Conservation (phyloP, 208 protist species). For the Crithidia mellificae region DNA sequence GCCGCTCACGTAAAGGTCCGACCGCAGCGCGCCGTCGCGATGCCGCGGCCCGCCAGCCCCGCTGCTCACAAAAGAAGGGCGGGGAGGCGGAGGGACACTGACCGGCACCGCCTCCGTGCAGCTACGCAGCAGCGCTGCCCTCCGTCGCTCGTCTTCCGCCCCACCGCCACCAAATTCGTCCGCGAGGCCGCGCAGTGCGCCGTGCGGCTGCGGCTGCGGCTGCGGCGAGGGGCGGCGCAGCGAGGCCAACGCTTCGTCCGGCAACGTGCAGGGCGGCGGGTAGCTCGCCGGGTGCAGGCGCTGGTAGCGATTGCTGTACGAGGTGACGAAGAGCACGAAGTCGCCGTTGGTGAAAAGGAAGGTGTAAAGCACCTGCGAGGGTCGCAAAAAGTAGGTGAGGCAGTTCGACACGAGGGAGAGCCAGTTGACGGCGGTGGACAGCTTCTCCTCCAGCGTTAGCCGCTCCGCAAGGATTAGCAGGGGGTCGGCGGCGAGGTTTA, state of each 20-base stretch:
- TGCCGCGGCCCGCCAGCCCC: not conserved
- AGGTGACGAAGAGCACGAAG: slow-evolving; percentile 42
- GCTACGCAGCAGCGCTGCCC: not conserved
- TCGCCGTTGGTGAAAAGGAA: slow-evolving; percentile 56
- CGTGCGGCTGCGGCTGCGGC: not conserved
- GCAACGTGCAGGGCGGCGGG: not conserved
- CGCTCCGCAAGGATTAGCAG: slow-evolving; percentile 33
- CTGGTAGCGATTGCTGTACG: slow-evolving; percentile 24
- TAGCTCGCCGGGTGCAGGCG: not conserved
- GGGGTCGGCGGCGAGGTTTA: slow-evolving; percentile 19
- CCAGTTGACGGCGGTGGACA: slow-evolving; percentile 42
- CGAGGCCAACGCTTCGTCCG: not conserved
- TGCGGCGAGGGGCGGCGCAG: not conserved
- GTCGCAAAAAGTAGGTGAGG: slow-evolving; percentile 57
- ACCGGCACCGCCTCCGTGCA: not conserved
- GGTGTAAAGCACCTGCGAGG: slow-evolving; percentile 65
- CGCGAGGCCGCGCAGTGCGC: too few relatives aligned
- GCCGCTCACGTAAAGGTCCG: not conserved
- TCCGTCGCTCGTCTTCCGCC: too few relatives aligned
- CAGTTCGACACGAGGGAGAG: slow-evolving; percentile 61
- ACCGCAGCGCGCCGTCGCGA: not conserved
- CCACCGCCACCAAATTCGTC: too few relatives aligned
- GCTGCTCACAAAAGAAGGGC: not conserved
- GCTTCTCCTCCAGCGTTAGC: slow-evolving; percentile 31
- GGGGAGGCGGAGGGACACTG: not conserved